Conservation (phyloP, 2,329 filamentous ascomycete genomes). For the Akanthomyces lecanii region DNA sequence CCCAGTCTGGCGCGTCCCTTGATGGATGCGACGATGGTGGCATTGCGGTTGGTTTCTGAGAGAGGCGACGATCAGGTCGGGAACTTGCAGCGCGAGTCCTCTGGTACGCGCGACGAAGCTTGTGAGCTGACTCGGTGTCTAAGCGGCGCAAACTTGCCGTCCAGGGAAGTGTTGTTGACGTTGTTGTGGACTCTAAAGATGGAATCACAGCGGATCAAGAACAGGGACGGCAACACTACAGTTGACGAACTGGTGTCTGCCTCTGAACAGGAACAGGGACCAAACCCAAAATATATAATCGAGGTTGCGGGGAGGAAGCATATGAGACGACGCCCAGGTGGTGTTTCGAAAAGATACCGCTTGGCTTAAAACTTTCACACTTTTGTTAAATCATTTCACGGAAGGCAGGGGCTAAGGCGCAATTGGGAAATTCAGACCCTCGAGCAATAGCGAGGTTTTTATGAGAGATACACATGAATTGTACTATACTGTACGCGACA, state of each 20-base stretch:
- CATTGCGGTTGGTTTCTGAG: constrained; percentile 67
- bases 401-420: constrained; percentile 20
- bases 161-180: constrained; percentile 45
- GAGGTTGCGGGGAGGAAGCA: constrained; percentile 23
- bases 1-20: constrained; percentile 69
- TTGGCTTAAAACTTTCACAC: constrained; percentile 20
- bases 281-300: constrained; percentile 24
- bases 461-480: constrained; percentile 9
- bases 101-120: constrained; percentile 35
- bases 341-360: constrained; percentile 21
- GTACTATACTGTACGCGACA: constrained; percentile 6
- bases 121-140: constrained; percentile 35
- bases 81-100: constrained; percentile 30
- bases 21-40: constrained; percentile 68
- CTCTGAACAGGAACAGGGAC: constrained; percentile 21
- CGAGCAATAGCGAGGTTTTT: constrained; percentile 6
- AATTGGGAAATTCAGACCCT: constrained; percentile 13
- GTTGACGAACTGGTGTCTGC: constrained; percentile 25
- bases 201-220: constrained; percentile 36
- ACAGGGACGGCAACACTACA: constrained; percentile 20
- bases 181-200: constrained; percentile 43
- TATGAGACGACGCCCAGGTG: constrained; percentile 5
- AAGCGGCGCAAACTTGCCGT: constrained; percentile 38
- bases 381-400: constrained; percentile 17
- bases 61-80: constrained; percentile 45